Base-by-base conservation (phyloP, 805 yeast genomes). In the Sungouiella blattae region DNA sequence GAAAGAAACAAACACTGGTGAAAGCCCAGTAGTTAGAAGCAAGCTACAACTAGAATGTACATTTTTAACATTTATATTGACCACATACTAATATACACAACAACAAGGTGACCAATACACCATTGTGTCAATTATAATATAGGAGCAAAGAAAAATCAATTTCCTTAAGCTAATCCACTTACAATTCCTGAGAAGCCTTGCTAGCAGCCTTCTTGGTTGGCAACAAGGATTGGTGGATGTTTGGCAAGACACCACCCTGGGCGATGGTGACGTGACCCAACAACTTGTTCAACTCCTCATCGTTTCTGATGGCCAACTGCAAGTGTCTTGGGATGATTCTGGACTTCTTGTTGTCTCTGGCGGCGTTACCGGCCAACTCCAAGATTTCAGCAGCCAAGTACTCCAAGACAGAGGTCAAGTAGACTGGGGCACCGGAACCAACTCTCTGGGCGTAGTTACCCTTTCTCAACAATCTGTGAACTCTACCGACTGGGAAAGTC, bases 291-390 rank as follows among this genome's bases (percentile, higher is more conserved):
- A 68, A 68, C 55, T 68, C 74, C 58, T 68, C 74, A 66, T 68
- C 74, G 55, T 68, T 68, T 67, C 74, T 68, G 66, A 68, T 67
- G 52, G 74, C 74, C 55, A 68, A 68, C 56, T 68, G 73, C 56
- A 68, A 67, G 58, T 68, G 73, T 67, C 74, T 68, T 58, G 74
- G 74, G 56, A 68, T 66, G 33, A 68, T 68, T 68, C 74, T 68
- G 61, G 96, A 83, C 80, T 91, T 93, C 81, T 91, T 91, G 89
- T 87, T 88, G 72, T 68, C 74, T 65, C 74, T 66, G 43, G 74
- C 74, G 36, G 74, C 74, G 58, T 68, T 68, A 63, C 74, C 74
- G 40, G 74, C 73, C 58, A 68, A 68, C 59, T 68, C 74, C 55
- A 68, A 68, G 48, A 68, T 68, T 65, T 68, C 74, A 41, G 74